Base-by-base conservation (phyloP, 805 yeast species). In the Ogataea nitratoaversa region DNA sequence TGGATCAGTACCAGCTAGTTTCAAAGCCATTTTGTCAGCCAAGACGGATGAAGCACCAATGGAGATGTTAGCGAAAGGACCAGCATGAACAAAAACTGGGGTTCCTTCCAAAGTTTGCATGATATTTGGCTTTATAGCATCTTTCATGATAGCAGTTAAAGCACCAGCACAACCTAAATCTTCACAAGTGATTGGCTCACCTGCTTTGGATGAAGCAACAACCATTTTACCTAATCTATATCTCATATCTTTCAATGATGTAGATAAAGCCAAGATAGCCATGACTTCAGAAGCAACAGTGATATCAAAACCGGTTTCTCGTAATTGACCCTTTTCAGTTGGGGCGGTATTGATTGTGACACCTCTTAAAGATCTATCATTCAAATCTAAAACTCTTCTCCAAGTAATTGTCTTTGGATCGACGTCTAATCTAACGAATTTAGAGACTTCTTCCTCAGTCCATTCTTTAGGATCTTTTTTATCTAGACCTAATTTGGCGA, bases 41-140 rank as follows among this genome's bases (percentile, higher is more conserved):
- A 91, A 69, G 14, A 91, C 90, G 11, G 97, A 90, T 27, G 91
- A 85, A 12, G 97, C 96, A 54, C 99, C 99, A 60, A 91, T 91
- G 25, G 96, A 86, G 50, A 91, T 91, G 67, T 91, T 91, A 50
- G 98, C 98, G 63, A 91, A 91, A 22, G 98, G 98, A 48, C 98
- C 98, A 30, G 97, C 97, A 61, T 91, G 98, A 16, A 91, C 96
- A 57, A 91, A 80, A 19, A 91, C 98, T 5, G 98, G 98, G 7
- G 97, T 90, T 44, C 98, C 98, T 67, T 91, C 97, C 46, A 91
- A 74, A 37, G 97, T 87, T 67, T 91, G 98, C 98, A 91, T 91
- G 61, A 91, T 66, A 62, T 87, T 91, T 50, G 98, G 98, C 70
- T 90, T 91, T 62, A 91, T 82, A 19, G 98, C 96, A 60, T 91